A percentile compares a stretch with the other conserved stretches of the same genome.
Evolutionary conservation across 2,329 filamentous ascomycete genomes (phyloP).

Genomic region (Chlorencoelia australis): DNA sequence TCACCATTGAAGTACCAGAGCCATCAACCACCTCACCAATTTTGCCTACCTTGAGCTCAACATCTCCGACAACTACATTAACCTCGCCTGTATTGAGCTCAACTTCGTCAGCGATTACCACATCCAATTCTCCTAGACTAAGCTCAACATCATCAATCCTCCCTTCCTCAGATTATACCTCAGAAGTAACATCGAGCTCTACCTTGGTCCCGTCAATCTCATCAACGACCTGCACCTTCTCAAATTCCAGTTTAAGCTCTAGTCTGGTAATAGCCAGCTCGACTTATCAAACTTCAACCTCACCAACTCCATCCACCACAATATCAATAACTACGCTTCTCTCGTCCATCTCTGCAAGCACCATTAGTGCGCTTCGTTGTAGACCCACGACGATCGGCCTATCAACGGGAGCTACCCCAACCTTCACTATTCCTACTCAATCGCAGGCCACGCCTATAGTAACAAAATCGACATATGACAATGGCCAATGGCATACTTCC

Average conservation of each 20-base stretch:
- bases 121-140: not conserved
- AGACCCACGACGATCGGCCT: too few species aligned
- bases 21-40: slow-evolving; percentile 5
- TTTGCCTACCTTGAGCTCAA: slow-evolving; percentile 1
- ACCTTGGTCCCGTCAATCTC: not conserved
- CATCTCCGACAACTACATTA: slow-evolving; percentile 3
- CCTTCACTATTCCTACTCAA: too few species aligned
- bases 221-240: not conserved
- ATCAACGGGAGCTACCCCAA: slow-evolving; percentile 2
- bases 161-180: slow-evolving; percentile 1
- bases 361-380: too few species aligned
- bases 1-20: slow-evolving; percentile 14
- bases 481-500: slow-evolving; percentile 25
- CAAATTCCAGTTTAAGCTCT: too few species aligned
- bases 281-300: too few species aligned
- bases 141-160: not conserved
- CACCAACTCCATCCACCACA: too few species aligned
- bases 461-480: slow-evolving; percentile 16
- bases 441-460: slow-evolving; percentile 4
- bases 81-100: not conserved
- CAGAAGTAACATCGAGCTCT: not conserved
- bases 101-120: not conserved
- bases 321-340: too few species aligned
- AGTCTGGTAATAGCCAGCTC: too few species aligned
- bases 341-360: slow-evolving; percentile 3